These are phyloP conservation scores for Fomitopsis schrenkii DNA, from an alignment of 1,284 basidiomycete genomes.

Conservation along the genomic window DNA sequence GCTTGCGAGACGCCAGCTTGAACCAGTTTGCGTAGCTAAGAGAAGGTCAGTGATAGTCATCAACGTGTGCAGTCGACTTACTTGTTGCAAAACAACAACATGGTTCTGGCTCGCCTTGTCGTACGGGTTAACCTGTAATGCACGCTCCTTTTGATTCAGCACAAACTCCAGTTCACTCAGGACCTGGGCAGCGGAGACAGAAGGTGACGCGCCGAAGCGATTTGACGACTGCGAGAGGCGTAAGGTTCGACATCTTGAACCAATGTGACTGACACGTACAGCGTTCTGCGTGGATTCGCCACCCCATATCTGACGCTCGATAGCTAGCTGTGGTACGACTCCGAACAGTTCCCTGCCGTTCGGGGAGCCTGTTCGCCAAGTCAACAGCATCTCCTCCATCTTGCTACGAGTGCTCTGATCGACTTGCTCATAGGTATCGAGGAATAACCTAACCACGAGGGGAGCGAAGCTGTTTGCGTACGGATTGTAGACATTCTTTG, in stretches of 20 bases:
- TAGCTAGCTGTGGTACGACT: conserved; percentile 62
- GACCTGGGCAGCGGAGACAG: conserved; percentile 70
- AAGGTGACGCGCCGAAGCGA: conserved; percentile 24
- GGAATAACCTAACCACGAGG: conserved; percentile 75
- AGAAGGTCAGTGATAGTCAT: conserved; percentile 9
- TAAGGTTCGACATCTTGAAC: not conserved
- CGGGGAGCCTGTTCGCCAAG: conserved; percentile 85
- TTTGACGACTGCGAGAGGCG: conserved; percentile 14
- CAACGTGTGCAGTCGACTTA: conserved; percentile 30
- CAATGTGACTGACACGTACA: conserved; percentile 14
- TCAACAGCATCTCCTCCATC: conserved; percentile 94
- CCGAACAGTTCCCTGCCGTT: conserved; percentile 83
- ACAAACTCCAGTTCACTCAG: conserved; percentile 78
- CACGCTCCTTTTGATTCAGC: conserved; percentile 70
- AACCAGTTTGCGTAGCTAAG: conserved; percentile 71
- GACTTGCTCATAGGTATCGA: conserved; percentile 82
- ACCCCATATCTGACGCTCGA: conserved; percentile 78
- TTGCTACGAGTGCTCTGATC: conserved; percentile 82
- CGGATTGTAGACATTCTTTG: conserved; percentile 89
- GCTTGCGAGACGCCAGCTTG: conserved; percentile 77
- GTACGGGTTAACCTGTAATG: conserved; percentile 60
- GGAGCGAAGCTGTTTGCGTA: conserved; percentile 81
- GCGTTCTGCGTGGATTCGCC: conserved; percentile 35
- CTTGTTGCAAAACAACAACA: conserved; percentile 70
- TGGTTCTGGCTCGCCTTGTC: conserved; percentile 63